Evolutionary conservation across 2,329 filamentous ascomycete species (phyloP), one percentile per base, ranked within the genome.

Genomic region (Aspergillus oerlinghausenensis): DNA sequence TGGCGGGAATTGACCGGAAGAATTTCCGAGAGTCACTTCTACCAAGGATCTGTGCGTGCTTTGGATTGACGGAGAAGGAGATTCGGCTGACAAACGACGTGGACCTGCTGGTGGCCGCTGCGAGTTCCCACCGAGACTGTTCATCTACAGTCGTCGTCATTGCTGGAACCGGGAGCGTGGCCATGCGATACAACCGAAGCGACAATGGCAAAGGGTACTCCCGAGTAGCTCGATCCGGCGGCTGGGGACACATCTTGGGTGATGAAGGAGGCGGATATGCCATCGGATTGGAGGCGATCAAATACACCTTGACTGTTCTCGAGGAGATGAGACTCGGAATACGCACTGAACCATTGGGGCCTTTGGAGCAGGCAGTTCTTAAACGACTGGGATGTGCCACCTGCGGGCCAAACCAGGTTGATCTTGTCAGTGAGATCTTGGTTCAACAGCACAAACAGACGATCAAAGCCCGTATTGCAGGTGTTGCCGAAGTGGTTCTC

Each of bases 231-330:
- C 68, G 77, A 3, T 67, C 68, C 4, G 77, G 77, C 2, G 77
- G 77, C 11, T 79, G 77, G 77, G 76, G 77, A 3, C 66, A 73
- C 55, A 62, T 78, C 4, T 64, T 79, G 1, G 76, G 77, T 1
- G 77, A 80, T 51, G 75, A 79, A 40, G 77, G 77, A 0, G 71
- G 70, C 0, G 77, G 75, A 2, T 78, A 72, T 58, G 68, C 70
- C 1, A 74, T 79, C 14, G 77, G 77, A 1, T 60, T 71, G 28
- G 65, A 70, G 51, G 75, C 69, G 0, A 62, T 76, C 11, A 68
- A 72, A 11, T 56, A 63, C 3, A 67, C 74, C 0, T 58, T 79
- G n/a, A 57, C 57, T 2, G 55, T 60, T 3, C 57, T 70, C 8
- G 74, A 78, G 52, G 55, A 66, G 2, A 55, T 63, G 11, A 57